phyloP scores from a whole-genome alignment of 108 stramenopile species.

The Asterionellopsis glacialis region DNA sequence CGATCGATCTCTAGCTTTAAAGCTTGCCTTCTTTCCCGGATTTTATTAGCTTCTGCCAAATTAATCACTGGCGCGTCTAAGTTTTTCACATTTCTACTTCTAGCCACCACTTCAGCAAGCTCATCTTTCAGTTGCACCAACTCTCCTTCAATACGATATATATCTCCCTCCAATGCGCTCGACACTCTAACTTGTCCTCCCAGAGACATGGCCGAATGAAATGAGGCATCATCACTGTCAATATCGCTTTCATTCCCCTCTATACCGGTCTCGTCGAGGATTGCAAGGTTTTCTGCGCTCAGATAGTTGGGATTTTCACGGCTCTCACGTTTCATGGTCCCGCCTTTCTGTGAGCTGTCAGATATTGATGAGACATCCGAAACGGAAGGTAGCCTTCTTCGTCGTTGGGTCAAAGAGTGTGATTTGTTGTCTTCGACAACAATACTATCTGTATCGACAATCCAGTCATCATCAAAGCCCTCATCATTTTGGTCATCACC shows the following conservation, averaged over 20 bases:
- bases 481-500: conserved; percentile 30
- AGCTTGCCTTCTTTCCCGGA: conserved; percentile 5
- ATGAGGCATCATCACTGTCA: conserved; percentile 46
- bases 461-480: conserved; percentile 51
- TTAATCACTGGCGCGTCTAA: background rate
- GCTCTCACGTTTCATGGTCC: background rate
- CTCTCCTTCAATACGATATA: conserved; percentile 14
- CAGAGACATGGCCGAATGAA: conserved; percentile 55
- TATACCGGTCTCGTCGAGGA: conserved; percentile 34
- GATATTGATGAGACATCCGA: conserved; percentile 55
- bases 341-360: conserved; percentile 22
- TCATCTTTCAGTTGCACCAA: conserved; percentile 14
- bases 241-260: conserved; percentile 35
- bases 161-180: conserved; percentile 30
- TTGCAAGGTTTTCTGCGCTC: conserved; percentile 60
- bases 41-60: conserved; percentile 6
- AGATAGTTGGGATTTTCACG: conserved; percentile 28
- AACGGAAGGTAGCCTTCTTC: conserved; percentile 28
- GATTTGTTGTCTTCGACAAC: conserved; percentile 26
- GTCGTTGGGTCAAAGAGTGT: background rate
- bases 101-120: conserved; percentile 5
- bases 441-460: conserved; percentile 36
- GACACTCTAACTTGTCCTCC: conserved; percentile 32
- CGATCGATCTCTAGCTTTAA: conserved; percentile 24
- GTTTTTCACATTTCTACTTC: background rate